These are phyloP conservation scores for Camelina laxa DNA, from an alignment of 345 rosid genomes.

Conservation along the genomic window DNA sequence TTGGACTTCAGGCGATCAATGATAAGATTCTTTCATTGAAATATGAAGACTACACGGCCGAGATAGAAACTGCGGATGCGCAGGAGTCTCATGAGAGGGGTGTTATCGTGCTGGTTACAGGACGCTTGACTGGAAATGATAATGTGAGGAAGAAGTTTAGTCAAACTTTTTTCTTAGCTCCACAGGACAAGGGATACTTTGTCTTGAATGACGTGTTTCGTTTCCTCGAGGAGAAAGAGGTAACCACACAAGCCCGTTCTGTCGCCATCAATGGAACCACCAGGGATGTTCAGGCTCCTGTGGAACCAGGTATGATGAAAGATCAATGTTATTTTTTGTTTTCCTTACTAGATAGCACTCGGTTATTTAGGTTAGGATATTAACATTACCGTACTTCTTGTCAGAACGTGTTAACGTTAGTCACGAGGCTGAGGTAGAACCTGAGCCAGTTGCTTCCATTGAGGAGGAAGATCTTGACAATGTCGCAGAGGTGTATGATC, in stretches of 20 bases:
- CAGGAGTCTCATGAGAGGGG: slow-evolving; percentile 77
- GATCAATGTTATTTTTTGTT: background rate
- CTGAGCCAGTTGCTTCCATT: slow-evolving; percentile 43
- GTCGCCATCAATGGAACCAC: slow-evolving; percentile 46
- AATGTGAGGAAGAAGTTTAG: slow-evolving; percentile 76
- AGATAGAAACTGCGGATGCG: slow-evolving; percentile 91
- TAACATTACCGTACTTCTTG: background rate
- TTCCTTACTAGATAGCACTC: background rate
- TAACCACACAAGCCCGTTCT: slow-evolving; percentile 41
- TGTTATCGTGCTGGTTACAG: slow-evolving; percentile 82
- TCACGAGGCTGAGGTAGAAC: slow-evolving; percentile 36
- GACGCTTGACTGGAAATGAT: slow-evolving; percentile 78
- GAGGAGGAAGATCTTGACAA: slow-evolving; percentile 46
- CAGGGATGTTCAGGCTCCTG: slow-evolving; percentile 45
- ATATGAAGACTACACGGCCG: slow-evolving; percentile 65
- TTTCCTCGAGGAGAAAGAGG: slow-evolving; percentile 67
- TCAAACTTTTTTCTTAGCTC: slow-evolving; percentile 91
- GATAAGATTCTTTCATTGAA: slow-evolving; percentile 66
- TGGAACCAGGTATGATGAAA: slow-evolving; percentile 54
- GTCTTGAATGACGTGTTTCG: slow-evolving; percentile 88
- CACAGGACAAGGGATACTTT: slow-evolving; percentile 88
- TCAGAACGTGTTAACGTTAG: slow-evolving; percentile 41
- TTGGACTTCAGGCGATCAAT: slow-evolving; percentile 42
- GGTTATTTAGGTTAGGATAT: background rate
- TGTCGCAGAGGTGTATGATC: slow-evolving; percentile 46